These are phyloP conservation scores for Rubus parviflorus DNA, from an alignment of 306 rosid genomes.

Conservation along the genomic window DNA sequence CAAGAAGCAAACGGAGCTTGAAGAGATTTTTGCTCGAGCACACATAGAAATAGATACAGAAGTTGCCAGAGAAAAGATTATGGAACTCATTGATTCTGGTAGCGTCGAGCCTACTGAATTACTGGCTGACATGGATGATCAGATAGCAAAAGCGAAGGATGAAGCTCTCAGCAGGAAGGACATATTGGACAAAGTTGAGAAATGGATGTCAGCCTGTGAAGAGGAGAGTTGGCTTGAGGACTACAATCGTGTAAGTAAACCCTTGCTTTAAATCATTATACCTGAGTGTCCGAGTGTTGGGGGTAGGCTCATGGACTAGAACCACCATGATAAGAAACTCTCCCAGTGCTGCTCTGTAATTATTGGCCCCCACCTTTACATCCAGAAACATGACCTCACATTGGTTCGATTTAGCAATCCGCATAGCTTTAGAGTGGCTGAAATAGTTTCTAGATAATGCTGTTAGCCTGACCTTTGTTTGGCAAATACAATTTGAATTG, in stretches of 20 bases:
- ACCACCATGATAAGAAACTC: background rate
- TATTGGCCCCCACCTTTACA: background rate
- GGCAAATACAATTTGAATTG: background rate
- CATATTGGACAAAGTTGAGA: conserved; percentile 98
- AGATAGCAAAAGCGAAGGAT: conserved; percentile 85
- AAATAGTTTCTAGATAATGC: background rate
- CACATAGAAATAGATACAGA: conserved; percentile 89
- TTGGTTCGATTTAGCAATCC: background rate
- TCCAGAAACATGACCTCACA: background rate
- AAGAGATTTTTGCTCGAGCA: conserved; percentile 77
- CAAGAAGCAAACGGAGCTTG: conserved; percentile 91
- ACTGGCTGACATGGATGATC: conserved; percentile 93
- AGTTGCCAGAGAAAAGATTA: conserved; percentile 83
- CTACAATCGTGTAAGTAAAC: conserved; percentile 77
- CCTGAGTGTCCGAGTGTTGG: background rate
- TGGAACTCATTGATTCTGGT: conserved; percentile 86
- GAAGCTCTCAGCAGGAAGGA: conserved; percentile 95
- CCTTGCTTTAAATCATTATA: background rate
- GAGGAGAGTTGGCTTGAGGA: conserved; percentile 99
- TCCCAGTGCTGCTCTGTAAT: background rate
- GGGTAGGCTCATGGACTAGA: background rate
- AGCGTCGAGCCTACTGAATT: conserved; percentile 81
- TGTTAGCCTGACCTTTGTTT: background rate
- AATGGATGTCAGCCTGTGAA: conserved; percentile 99
- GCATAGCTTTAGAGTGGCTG: background rate